Base-by-base conservation (phyloP, 2,329 filamentous ascomycete species). In the Didymella pomorum region DNA sequence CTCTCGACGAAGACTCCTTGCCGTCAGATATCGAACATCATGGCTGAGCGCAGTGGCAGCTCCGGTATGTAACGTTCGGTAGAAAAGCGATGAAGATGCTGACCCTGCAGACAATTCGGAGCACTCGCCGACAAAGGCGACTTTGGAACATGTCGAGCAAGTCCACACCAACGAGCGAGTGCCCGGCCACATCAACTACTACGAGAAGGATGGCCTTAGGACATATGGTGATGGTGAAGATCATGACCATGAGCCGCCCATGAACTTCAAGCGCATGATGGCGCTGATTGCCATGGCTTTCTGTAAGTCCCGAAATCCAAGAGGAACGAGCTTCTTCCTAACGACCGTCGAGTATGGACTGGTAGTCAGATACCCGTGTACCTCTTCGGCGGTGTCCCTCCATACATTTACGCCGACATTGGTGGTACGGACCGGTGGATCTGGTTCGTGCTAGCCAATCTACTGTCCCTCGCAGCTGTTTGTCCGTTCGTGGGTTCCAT, bases 401-500 rank as follows among this genome's bases (percentile, higher is more conserved):
- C 71, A 0, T 81, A 83, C 63, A 84, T 89, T 52, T 88, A 88
- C 71, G 70, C 73, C 37, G 83, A 86, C 29, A 83, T 89, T 59
- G 86, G 86, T 21, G 86, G 87, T 50, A 75, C 80, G 7, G 83
- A 86, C 68, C 78, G 82, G 55, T 87, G 84, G 84, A 80, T 86
- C 44, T 87, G 86, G 87, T 67, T 73, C 41, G 62, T 76, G n/a
- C 69, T 80, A 7, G 78, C 74, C 16, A 83, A 86, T 62, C 74
- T 87, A 3, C 79, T 87, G 12, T 80, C 83, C 2, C 78, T 83
- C 20, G 84, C 84, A 4, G 83, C 81, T 7, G 76, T 86, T 4
- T 86, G 83, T 53, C 85, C 85, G 8, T 87, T 91, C 67, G 88
- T 90, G 1, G 88, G 88, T 12, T 67, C 71, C 28, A 60, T 74